Evolutionary conservation across 2,329 filamentous ascomycete species (phyloP).

Genomic region (Cryphonectria japonica): DNA sequence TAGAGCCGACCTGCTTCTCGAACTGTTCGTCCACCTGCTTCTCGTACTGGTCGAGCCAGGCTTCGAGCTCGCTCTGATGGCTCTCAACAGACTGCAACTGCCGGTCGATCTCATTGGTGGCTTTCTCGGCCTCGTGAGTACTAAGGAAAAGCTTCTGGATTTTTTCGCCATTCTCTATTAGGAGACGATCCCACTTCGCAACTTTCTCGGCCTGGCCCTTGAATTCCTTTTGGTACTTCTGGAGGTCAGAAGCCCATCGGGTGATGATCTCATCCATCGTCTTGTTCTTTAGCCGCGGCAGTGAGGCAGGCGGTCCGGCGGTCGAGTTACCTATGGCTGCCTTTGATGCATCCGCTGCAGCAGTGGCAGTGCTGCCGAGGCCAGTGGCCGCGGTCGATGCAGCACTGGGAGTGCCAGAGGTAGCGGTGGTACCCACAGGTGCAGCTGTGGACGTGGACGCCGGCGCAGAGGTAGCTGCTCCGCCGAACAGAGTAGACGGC

Average conservation of each 20-base stretch:
- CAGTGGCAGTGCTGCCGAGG: constrained; percentile 8
- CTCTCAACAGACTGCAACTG: constrained; percentile 88
- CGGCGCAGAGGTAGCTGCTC: constrained; percentile 34
- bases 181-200: constrained; percentile 85
- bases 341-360: constrained; percentile 31
- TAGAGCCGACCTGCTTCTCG: constrained; percentile 73
- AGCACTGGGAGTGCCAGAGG: constrained; percentile 26
- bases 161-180: constrained; percentile 93
- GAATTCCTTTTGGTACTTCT: constrained; percentile 97
- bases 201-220: constrained; percentile 87
- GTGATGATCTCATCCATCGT: constrained; percentile 99
- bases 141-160: constrained; percentile 91
- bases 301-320: constrained; percentile 77
- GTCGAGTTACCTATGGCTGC: constrained; percentile 70
- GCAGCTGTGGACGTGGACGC: constrained; percentile 30
- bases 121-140: constrained; percentile 91
- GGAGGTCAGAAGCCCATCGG: constrained; percentile 91
- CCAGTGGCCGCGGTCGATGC: constrained; percentile 10
- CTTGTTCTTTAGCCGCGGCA: constrained; percentile 94
- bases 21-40: constrained; percentile 89
- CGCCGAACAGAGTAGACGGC: constrained; percentile 33
- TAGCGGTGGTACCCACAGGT: constrained; percentile 32
- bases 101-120: constrained; percentile 90
- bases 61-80: constrained; percentile 87
- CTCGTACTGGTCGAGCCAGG: constrained; percentile 90